Percentiles rank a stretch among this genome's conserved stretches.
These are phyloP conservation scores for Chlorella sp. DNA, from an alignment of 139 green algal genomes.

Conservation along the genomic window DNA sequence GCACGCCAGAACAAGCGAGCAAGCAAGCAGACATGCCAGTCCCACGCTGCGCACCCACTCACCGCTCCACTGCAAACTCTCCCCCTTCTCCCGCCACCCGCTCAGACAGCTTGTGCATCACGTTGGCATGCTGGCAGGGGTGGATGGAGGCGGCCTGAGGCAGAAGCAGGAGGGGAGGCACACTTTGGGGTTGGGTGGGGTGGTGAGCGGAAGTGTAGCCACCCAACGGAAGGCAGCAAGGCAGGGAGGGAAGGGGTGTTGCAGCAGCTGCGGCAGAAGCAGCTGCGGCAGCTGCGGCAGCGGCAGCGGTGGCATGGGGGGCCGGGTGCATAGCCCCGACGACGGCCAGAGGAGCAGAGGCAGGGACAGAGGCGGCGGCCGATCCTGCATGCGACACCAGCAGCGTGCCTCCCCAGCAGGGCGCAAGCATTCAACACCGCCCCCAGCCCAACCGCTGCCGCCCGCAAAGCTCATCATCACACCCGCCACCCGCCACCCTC, in stretches of 20 bases:
- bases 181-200: neutral
- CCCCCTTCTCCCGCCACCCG: constrained; percentile 58
- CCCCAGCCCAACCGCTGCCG: neutral
- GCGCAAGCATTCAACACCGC: neutral
- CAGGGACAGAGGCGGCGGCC: no score
- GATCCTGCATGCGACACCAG: no score
- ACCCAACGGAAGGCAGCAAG: neutral
- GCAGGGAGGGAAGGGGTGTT: no score
- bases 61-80: constrained; percentile 80
- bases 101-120: constrained; percentile 85
- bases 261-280: no score
- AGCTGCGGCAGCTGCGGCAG: no score
- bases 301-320: no score
- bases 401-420: neutral
- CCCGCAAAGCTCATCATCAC: neutral
- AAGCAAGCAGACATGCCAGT: neutral
- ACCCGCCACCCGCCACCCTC: neutral
- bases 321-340: no score
- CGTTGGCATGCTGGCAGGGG: constrained; percentile 85
- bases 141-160: constrained; percentile 55
- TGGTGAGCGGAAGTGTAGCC: neutral
- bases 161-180: no score
- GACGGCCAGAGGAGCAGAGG: no score
- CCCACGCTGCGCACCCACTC: constrained; percentile 32
- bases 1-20: no score